These are phyloP conservation scores for Citrullus mucosospermus DNA, from an alignment of 306 rosid species.

Conservation along the genomic window DNA sequence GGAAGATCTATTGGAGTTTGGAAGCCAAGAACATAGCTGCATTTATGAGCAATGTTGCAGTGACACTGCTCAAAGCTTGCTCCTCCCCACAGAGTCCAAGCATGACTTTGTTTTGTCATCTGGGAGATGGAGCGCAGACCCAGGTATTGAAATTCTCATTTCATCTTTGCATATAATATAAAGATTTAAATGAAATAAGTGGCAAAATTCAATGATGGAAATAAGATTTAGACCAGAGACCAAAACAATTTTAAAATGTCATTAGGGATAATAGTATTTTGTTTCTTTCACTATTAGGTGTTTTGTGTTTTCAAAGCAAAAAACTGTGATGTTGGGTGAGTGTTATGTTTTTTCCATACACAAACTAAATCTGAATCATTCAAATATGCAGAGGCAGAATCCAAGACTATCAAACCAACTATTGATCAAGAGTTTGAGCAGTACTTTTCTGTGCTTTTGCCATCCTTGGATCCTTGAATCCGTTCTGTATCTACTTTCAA, in stretches of 20 bases:
- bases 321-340: not conserved
- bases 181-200: not conserved
- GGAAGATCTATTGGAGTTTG: constrained; percentile 30
- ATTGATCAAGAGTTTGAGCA: constrained; percentile 87
- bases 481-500: not conserved
- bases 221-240: not conserved
- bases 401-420: constrained; percentile 48
- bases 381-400: constrained; percentile 52
- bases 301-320: not conserved
- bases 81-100: constrained; percentile 22
- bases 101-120: constrained; percentile 47
- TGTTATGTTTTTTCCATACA: not conserved
- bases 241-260: not conserved
- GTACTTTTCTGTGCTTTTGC: constrained; percentile 72
- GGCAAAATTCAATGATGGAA: not conserved
- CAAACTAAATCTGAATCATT: not conserved
- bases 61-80: constrained; percentile 34
- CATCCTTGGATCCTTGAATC: constrained; percentile 20
- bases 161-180: not conserved
- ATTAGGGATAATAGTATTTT: not conserved
- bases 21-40: constrained; percentile 14
- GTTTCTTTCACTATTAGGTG: not conserved
- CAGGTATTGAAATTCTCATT: constrained; percentile 30
- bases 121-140: constrained; percentile 43
- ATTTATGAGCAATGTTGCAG: constrained; percentile 17